These are phyloP conservation scores for Paraconiothyrium brasiliense DNA, from an alignment of 2,329 filamentous ascomycete genomes.

Conservation along the genomic window DNA sequence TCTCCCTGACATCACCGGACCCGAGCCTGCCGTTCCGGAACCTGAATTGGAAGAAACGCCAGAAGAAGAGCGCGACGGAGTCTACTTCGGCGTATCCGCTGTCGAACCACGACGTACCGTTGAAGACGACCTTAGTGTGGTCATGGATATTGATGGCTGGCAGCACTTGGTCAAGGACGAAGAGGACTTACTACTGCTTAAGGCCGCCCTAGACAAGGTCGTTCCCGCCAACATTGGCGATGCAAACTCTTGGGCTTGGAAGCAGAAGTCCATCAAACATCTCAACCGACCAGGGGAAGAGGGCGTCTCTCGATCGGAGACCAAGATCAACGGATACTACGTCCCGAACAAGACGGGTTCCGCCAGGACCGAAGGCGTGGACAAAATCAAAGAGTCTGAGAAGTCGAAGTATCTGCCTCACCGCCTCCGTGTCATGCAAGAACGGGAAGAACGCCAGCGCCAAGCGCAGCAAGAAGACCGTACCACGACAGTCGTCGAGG, in stretches of 20 bases:
- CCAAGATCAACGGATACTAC: constrained; percentile 74
- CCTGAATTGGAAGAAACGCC: constrained; percentile 41
- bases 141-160: constrained; percentile 76
- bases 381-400: constrained; percentile 95
- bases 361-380: constrained; percentile 90
- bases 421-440: constrained; percentile 94
- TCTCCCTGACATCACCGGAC: constrained; percentile 32
- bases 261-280: constrained; percentile 75
- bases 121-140: constrained; percentile 69
- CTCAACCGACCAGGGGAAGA: constrained; percentile 68
- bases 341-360: constrained; percentile 85
- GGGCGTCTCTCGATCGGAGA: constrained; percentile 62
- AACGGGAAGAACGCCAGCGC: constrained; percentile 90
- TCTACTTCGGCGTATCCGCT: constrained; percentile 69
- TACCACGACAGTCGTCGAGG: constrained; percentile 43
- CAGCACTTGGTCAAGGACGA: constrained; percentile 74
- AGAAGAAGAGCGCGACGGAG: constrained; percentile 56
- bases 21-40: constrained; percentile 36
- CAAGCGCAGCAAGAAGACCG: constrained; percentile 69
- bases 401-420: constrained; percentile 98
- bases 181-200: constrained; percentile 69
- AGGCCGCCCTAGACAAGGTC: constrained; percentile 59
- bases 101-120: constrained; percentile 70
- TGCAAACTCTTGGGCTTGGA: constrained; percentile 72
- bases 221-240: constrained; percentile 63